These are phyloP conservation scores for Ogataea kodamae DNA, from an alignment of 805 yeast genomes.

Conservation along the genomic window DNA sequence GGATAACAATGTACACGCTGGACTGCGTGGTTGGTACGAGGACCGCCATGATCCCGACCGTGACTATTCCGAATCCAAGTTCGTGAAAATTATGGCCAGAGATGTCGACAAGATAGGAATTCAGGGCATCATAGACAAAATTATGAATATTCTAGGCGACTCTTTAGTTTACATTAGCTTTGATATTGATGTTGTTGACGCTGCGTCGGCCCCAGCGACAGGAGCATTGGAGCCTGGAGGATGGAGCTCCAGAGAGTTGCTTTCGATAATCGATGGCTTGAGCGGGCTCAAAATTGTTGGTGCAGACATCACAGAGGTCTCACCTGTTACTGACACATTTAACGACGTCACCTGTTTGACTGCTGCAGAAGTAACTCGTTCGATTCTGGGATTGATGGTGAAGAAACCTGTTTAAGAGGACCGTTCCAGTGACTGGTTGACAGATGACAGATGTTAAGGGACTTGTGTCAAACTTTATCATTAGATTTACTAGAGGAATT, in stretches of 20 bases:
- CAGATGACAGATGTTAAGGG: too few relatives aligned
- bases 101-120: slow-evolving; percentile 43
- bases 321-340: slow-evolving; percentile 60
- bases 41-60: slow-evolving; percentile 34
- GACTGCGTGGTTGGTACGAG: slow-evolving; percentile 58
- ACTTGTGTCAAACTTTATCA: too few relatives aligned
- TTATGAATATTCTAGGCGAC: slow-evolving; percentile 33
- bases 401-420: slow-evolving; percentile 26
- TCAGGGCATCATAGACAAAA: slow-evolving; percentile 33
- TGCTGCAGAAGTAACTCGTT: slow-evolving; percentile 61
- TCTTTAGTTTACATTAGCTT: slow-evolving; percentile 43
- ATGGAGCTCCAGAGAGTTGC: slow-evolving; percentile 59
- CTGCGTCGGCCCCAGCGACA: slow-evolving; percentile 62
- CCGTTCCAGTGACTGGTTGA: too few relatives aligned
- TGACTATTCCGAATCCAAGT: slow-evolving; percentile 33
- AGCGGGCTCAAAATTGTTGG: slow-evolving; percentile 59
- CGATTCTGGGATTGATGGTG: slow-evolving; percentile 44
- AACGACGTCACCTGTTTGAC: slow-evolving; percentile 61
- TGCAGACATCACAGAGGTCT: slow-evolving; percentile 69
- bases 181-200: slow-evolving; percentile 64
- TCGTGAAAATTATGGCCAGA: slow-evolving; percentile 39
- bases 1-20: slow-evolving; percentile 50
- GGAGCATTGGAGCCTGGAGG: slow-evolving; percentile 82
- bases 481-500: too few relatives aligned
- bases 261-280: slow-evolving; percentile 51